Evolutionary conservation across 805 yeast species (phyloP).

Genomic region (Hanseniaspora hatyaiensis): DNA sequence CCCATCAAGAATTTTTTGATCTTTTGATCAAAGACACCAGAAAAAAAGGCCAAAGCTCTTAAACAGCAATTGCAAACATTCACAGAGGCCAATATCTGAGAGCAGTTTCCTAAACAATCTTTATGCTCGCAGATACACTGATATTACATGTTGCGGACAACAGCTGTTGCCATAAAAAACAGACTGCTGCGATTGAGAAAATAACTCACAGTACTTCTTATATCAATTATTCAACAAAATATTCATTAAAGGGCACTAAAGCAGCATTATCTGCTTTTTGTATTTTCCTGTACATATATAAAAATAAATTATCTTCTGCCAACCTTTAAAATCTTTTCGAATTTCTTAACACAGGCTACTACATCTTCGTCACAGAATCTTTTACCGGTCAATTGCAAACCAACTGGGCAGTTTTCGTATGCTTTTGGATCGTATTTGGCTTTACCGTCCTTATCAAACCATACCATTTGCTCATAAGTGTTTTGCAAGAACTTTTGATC

Average conservation of each 20-base stretch:
- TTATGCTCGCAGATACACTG: too few species aligned
- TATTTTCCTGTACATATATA: background rate
- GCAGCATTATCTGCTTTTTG: background rate
- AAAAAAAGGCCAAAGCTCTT: too few species aligned
- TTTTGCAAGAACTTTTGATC: constrained; percentile 18
- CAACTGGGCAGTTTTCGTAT: constrained; percentile 39
- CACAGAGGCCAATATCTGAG: too few species aligned
- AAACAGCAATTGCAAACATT: too few species aligned
- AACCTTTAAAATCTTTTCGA: constrained; percentile 28
- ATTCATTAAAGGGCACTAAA: too few species aligned
- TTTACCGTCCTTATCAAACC: constrained; percentile 20
- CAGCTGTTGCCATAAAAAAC: too few species aligned
- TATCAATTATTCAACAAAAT: too few species aligned
- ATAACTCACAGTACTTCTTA: too few species aligned
- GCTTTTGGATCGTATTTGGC: constrained; percentile 28
- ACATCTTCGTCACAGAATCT: constrained; percentile 41
- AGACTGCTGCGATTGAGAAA: too few species aligned
- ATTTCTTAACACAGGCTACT: constrained; percentile 36
- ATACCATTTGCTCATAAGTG: constrained; percentile 22
- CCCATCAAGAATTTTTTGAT: constrained; percentile 5
- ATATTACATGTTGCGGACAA: too few species aligned
- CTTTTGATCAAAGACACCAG: constrained; percentile 10
- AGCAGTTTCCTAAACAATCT: too few species aligned
- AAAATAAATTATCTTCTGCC: constrained; percentile 19
- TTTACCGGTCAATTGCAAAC: constrained; percentile 40